Evolutionary conservation across 2,329 filamentous ascomycete species (phyloP).

Genomic region (Scedosporium dehoogii): DNA sequence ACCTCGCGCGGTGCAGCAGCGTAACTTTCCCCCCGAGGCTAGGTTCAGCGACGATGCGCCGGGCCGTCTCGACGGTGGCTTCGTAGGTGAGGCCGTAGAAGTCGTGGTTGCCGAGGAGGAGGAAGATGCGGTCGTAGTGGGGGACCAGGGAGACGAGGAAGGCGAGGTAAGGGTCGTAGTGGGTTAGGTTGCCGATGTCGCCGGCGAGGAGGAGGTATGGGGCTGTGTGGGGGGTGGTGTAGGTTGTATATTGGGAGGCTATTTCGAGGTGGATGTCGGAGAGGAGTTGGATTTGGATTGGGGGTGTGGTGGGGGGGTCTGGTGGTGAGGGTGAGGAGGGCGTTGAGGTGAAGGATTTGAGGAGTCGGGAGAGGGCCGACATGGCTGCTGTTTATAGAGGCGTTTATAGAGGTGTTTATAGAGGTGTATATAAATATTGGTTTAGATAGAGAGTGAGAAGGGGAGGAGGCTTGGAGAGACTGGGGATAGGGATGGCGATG

Average conservation of each 20-base stretch:
- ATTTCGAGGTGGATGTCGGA: conserved; percentile 42
- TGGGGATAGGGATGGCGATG: neutral
- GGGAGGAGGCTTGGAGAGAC: too few relatives aligned
- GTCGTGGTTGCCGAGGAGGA: conserved; percentile 45
- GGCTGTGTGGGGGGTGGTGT: conserved; percentile 26
- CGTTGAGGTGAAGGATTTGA: neutral
- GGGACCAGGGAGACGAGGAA: conserved; percentile 32
- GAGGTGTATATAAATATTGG: too few relatives aligned
- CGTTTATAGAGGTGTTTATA: too few relatives aligned
- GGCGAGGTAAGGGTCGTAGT: conserved; percentile 31
- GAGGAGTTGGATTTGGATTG: conserved; percentile 26
- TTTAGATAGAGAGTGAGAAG: too few relatives aligned
- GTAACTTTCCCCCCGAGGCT: conserved; percentile 25
- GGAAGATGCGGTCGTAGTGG: conserved; percentile 32
- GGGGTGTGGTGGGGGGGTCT: neutral
- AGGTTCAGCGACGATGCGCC: conserved; percentile 26
- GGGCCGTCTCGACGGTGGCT: conserved; percentile 25
- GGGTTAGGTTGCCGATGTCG: conserved; percentile 38
- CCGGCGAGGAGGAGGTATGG: conserved; percentile 36
- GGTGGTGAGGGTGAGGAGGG: conserved; percentile 1
- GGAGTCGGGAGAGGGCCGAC: neutral
- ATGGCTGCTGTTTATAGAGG: too few relatives aligned
- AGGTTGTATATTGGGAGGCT: conserved; percentile 30
- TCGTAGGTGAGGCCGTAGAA: conserved; percentile 35
- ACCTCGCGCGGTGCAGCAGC: conserved; percentile 32